phyloP scores from a whole-genome alignment of 75 land plant genomes.

The Cupressus sempervirens region DNA sequence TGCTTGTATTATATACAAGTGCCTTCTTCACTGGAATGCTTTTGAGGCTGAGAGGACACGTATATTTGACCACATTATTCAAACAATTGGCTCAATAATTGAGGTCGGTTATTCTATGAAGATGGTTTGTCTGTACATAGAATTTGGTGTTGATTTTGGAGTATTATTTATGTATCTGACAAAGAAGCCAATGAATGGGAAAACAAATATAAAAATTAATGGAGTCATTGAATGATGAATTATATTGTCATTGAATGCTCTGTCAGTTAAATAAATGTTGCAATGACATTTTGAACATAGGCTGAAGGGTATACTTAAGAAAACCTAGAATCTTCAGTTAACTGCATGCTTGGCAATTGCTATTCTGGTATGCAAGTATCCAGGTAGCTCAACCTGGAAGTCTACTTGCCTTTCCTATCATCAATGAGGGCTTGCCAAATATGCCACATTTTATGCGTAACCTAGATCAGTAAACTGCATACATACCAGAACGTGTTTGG shows the following conservation, averaged over 20 bases:
- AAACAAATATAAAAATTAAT: neutral
- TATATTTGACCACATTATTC: conserved; percentile 82
- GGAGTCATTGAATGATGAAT: neutral
- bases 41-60: conserved; percentile 94
- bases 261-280: neutral
- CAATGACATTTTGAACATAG: neutral
- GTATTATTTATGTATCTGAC: neutral
- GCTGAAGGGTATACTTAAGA: neutral
- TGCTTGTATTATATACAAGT: conserved; percentile 87
- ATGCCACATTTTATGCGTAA: too few relatives aligned
- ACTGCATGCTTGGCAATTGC: neutral
- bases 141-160: neutral
- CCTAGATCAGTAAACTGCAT: neutral
- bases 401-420: neutral
- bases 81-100: conserved; percentile 71
- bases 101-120: conserved; percentile 50
- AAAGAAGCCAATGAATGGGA: neutral
- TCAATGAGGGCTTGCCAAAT: neutral
- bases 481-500: neutral
- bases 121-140: neutral
- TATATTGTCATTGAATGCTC: neutral
- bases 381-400: neutral
- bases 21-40: conserved; percentile 83
- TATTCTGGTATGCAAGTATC: neutral
- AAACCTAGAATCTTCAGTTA: neutral